Conservation (phyloP, 225 moss, liverwort and hornwort species). For the Bryoerythrophyllum caledonicum region DNA sequence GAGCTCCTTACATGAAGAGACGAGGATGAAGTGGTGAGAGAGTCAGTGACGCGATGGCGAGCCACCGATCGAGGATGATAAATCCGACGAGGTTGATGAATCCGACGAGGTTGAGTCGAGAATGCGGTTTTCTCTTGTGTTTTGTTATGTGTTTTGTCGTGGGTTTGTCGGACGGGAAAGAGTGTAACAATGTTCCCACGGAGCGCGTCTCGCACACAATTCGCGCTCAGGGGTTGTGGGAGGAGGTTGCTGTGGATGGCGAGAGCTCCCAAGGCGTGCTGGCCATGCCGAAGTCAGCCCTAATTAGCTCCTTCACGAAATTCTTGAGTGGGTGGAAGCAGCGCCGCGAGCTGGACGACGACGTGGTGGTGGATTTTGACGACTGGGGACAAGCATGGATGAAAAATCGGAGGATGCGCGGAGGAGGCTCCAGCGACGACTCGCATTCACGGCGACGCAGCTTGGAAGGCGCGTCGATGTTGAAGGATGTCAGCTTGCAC, state of each 20-base stretch:
- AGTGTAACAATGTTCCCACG: constrained; percentile 89
- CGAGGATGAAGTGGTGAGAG: background rate
- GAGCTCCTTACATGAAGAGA: background rate
- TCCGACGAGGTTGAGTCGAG: no score
- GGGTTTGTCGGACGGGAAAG: constrained; percentile 53
- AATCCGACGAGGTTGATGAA: no score
- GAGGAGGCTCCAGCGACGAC: background rate
- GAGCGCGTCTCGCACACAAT: constrained; percentile 62
- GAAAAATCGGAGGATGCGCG: background rate
- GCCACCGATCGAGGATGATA: background rate
- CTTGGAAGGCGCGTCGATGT: constrained; percentile 21
- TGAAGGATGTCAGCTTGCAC: constrained; percentile 79
- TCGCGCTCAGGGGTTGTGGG: constrained; percentile 38
- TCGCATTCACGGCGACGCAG: constrained; percentile 18
- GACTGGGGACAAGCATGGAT: constrained; percentile 47
- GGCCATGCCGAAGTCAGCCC: constrained; percentile 16
- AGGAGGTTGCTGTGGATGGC: background rate
- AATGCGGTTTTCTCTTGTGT: no score
- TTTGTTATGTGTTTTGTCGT: constrained; percentile 12
- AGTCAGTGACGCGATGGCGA: constrained; percentile 15
- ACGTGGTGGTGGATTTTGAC: constrained; percentile 45
- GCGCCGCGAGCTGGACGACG: constrained; percentile 29
- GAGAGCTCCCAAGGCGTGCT: background rate
- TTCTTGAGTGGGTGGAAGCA: constrained; percentile 22
- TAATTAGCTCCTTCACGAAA: constrained; percentile 26